phyloP scores from a whole-genome alignment of 257 asterid genomes.

The Salvia hispanica region DNA sequence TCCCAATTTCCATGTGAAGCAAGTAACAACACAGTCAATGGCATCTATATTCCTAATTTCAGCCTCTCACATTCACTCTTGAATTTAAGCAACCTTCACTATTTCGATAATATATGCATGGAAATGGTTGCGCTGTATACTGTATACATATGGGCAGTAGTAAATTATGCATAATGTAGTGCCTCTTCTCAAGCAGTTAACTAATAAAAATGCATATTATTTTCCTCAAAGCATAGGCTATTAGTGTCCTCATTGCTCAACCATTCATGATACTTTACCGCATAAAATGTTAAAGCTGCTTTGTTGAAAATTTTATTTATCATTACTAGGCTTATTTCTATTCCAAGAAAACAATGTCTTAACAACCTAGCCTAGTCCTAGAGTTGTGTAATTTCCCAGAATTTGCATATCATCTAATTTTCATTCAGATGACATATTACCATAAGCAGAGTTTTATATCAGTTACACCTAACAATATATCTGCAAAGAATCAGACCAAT shows the following conservation, averaged over 20 bases:
- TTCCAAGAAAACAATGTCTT: slow-evolving; percentile 15
- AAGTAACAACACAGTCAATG: slow-evolving; percentile 14
- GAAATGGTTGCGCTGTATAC: background rate
- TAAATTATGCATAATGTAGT: background rate
- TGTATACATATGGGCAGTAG: background rate
- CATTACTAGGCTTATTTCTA: slow-evolving; percentile 5
- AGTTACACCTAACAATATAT: slow-evolving; percentile 13
- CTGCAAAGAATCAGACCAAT: background rate
- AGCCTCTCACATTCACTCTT: slow-evolving; percentile 18
- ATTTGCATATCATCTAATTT: slow-evolving; percentile 14
- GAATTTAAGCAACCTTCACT: background rate
- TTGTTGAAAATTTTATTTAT: slow-evolving; percentile 1
- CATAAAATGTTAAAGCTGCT: slow-evolving; percentile 3
- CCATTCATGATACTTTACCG: background rate
- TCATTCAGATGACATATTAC: background rate
- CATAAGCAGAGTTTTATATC: background rate
- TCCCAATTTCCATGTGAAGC: slow-evolving; percentile 4
- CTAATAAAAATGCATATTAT: background rate
- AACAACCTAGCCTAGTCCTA: slow-evolving; percentile 6
- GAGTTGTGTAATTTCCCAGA: slow-evolving; percentile 10
- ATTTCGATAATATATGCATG: background rate
- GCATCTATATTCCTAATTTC: slow-evolving; percentile 16
- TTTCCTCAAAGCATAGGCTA: background rate
- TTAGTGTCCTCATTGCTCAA: background rate
- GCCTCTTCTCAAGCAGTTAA: background rate